Conservation (phyloP, 371 early-diverging fungal species). For the Lichtheimia hyalospora region DNA sequence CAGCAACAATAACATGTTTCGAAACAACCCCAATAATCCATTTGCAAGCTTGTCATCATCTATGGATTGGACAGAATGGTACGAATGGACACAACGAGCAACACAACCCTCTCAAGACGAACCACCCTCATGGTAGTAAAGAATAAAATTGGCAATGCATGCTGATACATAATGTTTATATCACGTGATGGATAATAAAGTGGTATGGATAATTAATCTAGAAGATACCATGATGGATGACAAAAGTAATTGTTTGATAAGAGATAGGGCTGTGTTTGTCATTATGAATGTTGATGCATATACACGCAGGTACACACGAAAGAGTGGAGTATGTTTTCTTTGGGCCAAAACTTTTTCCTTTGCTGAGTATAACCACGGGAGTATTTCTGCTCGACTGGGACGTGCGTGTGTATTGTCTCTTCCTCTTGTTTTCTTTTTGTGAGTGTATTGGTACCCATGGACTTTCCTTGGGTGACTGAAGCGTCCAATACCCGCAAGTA, state of each 20-base stretch:
- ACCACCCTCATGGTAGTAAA: too few species aligned
- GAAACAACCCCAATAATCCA: constrained; percentile 45
- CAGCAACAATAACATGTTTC: constrained; percentile 17
- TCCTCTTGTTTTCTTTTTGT: constrained; percentile 1
- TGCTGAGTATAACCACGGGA: neutral
- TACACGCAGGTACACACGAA: too few species aligned
- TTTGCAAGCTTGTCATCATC: constrained; percentile 43
- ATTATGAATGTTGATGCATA: too few species aligned
- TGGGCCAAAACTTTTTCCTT: neutral
- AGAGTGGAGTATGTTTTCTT: too few species aligned
- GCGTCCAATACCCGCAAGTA: constrained; percentile 3
- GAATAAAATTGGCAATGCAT: too few species aligned
- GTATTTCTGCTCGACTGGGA: neutral
- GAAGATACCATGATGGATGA: too few species aligned
- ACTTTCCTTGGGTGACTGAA: constrained; percentile 8
- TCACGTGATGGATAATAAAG: too few species aligned
- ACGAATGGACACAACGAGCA: constrained; percentile 28
- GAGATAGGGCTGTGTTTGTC: too few species aligned
- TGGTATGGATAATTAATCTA: too few species aligned
- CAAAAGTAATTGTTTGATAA: too few species aligned
- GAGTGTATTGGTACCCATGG: constrained; percentile 2
- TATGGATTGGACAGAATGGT: constrained; percentile 50
- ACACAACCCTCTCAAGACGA: too few species aligned
- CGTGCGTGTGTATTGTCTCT: neutral
- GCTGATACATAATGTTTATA: too few species aligned